Evolutionary conservation across 169 alveolate species (phyloP), one percentile per base, ranked within the genome.

Genomic region (Eimeria acervulina): DNA sequence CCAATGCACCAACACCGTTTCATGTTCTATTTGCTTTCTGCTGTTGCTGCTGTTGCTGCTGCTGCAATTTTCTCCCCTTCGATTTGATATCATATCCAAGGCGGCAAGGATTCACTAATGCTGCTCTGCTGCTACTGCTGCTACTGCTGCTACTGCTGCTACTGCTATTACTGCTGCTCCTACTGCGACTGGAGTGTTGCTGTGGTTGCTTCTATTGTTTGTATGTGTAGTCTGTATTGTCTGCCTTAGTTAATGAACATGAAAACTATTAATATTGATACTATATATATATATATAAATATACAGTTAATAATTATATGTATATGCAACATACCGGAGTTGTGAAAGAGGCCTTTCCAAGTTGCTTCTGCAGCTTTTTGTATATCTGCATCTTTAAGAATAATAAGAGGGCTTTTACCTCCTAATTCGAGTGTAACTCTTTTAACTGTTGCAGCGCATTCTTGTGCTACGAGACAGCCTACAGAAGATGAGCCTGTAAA

Each of bases 401-500:
- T 94, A 74, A 98, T 96, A 47, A 97, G 96, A 4, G 99, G 98
- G 93, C 97, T 96, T 95, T 98, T 98, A 13, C 99, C 99, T 55
- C 99, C 99, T 59, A 98, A 97, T 97, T 98, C 99, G 66, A 98
- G 97, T 63, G 98, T 97, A 6, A 95, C 87, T 19, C 97, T 96
- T 93, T 98, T 98, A 61, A 98, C 74, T 55, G 95, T 95, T 44
- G 96, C 70, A 38, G 98, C 97, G 63, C 97, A 81, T 17, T 78
- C 95, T 84, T 84, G 80, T 74, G 97, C 72, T 42, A 98, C 96
- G 55, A 84, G 40, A 40, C 95, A 89, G 28, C 99, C 99, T 10
- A 97, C 97, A 28, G 84, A 96, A 26, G 98, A 94, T 38, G 98
- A 96, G n/a, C 99, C 99, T 42, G 99, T 98, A 95, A 98, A 98